Conservation (phyloP, 2,329 filamentous ascomycete species). For the Aspergillus thermomutatus region DNA sequence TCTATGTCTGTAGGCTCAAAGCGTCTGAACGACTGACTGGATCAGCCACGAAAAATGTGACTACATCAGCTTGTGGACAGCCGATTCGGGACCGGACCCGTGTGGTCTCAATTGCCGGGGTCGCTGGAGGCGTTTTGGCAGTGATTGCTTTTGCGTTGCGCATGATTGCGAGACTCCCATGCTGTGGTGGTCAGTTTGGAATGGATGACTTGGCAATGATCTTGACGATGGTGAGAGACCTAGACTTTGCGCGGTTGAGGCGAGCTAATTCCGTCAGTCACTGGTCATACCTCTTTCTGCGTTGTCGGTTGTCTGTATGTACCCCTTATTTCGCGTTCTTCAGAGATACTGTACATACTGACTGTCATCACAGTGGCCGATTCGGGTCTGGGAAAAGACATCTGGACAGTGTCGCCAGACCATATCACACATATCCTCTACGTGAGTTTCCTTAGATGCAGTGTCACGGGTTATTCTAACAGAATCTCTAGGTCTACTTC, state of each 20-base stretch:
- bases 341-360: not conserved
- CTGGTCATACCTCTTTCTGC: slow-evolving; percentile 23
- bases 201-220: slow-evolving; percentile 40
- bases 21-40: slow-evolving; percentile 6
- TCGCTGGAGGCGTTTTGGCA: slow-evolving; percentile 34
- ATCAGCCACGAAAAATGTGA: slow-evolving; percentile 43
- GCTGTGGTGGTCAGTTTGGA: slow-evolving; percentile 35
- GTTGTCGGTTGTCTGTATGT: slow-evolving; percentile 26
- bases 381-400: slow-evolving; percentile 42
- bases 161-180: slow-evolving; percentile 35
- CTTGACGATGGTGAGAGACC: slow-evolving; percentile 24
- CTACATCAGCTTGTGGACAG: slow-evolving; percentile 36
- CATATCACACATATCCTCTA: slow-evolving; percentile 43
- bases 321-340: not conserved
- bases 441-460: slow-evolving; percentile 22
- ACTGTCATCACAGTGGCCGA: slow-evolving; percentile 32
- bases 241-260: slow-evolving; percentile 1
- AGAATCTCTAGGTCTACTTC: slow-evolving; percentile 28
- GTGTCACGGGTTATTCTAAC: slow-evolving; percentile 20
- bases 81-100: slow-evolving; percentile 36
- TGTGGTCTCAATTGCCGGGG: slow-evolving; percentile 29
- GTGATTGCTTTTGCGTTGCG: slow-evolving; percentile 33
- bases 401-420: slow-evolving; percentile 45
- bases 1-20: not conserved
- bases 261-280: slow-evolving; percentile 4